Conservation (phyloP, 441 rosid species). For the Raphanus hybrid region DNA sequence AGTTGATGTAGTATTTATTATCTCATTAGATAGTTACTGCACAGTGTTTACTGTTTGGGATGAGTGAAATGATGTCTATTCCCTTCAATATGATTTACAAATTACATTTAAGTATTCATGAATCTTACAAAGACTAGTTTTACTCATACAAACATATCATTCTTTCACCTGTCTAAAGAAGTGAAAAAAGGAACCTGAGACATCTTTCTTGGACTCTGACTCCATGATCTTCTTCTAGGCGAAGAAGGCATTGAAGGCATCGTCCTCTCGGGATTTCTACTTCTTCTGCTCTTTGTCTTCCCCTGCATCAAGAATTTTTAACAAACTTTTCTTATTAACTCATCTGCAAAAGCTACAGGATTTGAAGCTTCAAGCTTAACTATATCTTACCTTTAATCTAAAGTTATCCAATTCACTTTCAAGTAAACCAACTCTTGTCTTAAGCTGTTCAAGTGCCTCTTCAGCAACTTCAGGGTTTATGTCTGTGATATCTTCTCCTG, state of each 20-base stretch:
- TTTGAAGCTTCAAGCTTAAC: not conserved
- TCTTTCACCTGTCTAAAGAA: constrained; percentile 63
- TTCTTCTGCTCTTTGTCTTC: constrained; percentile 58
- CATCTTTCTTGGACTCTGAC: constrained; percentile 63
- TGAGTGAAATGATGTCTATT: not conserved
- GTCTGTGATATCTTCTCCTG: constrained; percentile 52
- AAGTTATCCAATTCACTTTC: constrained; percentile 78
- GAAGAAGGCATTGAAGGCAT: constrained; percentile 64
- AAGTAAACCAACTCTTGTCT: constrained; percentile 56
- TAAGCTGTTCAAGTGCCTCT: constrained; percentile 79
- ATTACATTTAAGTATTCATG: constrained; percentile 10
- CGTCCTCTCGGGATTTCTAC: constrained; percentile 53
- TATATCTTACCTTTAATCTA: constrained; percentile 57
- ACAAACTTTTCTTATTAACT: not conserved
- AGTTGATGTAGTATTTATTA: too few relatives aligned
- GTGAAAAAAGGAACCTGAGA: constrained; percentile 69
- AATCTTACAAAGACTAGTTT: constrained; percentile 18
- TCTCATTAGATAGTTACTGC: not conserved
- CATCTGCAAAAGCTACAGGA: not conserved
- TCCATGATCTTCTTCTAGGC: constrained; percentile 49
- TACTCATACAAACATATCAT: not conserved
- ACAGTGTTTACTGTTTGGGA: too few relatives aligned
- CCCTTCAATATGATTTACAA: not conserved
- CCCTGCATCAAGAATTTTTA: constrained; percentile 50
- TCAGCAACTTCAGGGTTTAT: constrained; percentile 71